Evolutionary conservation across 305 asterid genomes (phyloP).

Genomic region (Plantago coronopus): DNA sequence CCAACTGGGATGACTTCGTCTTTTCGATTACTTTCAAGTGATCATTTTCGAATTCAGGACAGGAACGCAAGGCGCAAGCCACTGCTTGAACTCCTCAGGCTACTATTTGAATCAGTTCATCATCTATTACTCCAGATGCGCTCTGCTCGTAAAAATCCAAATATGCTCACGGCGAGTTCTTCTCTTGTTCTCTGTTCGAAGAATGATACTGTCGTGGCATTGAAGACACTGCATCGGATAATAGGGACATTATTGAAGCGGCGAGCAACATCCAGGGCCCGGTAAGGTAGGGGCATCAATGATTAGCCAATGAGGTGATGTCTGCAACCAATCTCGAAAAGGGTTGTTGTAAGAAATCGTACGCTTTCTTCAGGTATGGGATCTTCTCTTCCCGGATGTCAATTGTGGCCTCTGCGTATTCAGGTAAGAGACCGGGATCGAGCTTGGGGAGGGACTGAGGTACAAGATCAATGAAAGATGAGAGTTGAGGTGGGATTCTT

Average conservation of each 20-base stretch:
- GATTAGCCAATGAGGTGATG: constrained; percentile 17
- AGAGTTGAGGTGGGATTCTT: constrained; percentile 5
- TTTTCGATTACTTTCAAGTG: not conserved
- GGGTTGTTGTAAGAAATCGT: constrained; percentile 15
- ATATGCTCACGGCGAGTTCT: not conserved
- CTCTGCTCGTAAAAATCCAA: not conserved
- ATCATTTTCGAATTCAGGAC: not conserved
- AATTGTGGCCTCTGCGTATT: constrained; percentile 21
- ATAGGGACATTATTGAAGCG: constrained; percentile 9
- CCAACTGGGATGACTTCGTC: constrained; percentile 29
- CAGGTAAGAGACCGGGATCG: constrained; percentile 10
- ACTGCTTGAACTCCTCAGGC: not conserved
- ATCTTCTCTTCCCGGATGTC: constrained; percentile 19
- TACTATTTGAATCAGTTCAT: not conserved
- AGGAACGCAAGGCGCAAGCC: not conserved
- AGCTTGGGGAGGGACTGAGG: constrained; percentile 4
- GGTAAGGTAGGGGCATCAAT: constrained; percentile 6
- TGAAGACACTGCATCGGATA: constrained; percentile 1
- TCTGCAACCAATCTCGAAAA: constrained; percentile 11
- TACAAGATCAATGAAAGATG: constrained; percentile 4
- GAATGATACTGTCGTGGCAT: constrained; percentile 8
- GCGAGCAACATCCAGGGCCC: constrained; percentile 16
- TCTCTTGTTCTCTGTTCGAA: not conserved
- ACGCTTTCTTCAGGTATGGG: constrained; percentile 17
- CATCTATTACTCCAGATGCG: not conserved